These are phyloP conservation scores for Claviceps sp. DNA, from an alignment of 2,329 filamentous ascomycete species.

Conservation along the genomic window DNA sequence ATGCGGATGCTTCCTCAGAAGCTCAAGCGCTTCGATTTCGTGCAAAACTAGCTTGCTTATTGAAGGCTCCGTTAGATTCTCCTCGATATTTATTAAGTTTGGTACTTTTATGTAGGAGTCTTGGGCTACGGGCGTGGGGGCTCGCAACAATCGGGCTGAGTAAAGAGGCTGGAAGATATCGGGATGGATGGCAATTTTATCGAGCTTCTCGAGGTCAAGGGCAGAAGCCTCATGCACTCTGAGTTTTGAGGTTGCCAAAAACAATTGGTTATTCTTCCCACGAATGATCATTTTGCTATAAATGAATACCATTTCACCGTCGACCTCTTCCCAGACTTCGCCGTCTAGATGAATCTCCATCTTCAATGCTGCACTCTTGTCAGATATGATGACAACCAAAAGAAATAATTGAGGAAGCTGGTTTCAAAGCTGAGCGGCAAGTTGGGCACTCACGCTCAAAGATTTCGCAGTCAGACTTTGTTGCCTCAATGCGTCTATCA, in stretches of 20 bases:
- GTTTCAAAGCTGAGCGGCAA: not conserved
- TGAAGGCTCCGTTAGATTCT: not conserved
- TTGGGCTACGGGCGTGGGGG: not conserved
- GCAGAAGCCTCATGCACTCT: not conserved
- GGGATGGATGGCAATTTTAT: not conserved
- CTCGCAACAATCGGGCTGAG: not conserved
- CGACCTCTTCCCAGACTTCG: not conserved
- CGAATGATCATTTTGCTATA: not conserved
- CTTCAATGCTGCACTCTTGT: not conserved
- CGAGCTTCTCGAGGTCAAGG: not conserved
- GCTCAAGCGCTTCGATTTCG: not conserved
- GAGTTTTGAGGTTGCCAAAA: not conserved
- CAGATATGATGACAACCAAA: not conserved
- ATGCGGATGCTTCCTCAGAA: not conserved
- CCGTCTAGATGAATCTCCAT: not conserved
- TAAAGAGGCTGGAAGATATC: not conserved
- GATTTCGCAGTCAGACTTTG: too few species aligned
- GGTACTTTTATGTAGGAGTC: not conserved
- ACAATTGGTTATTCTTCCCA: not conserved
- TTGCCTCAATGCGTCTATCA: too few species aligned
- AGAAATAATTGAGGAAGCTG: not conserved
- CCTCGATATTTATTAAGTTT: not conserved
- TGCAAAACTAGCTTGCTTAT: not conserved
- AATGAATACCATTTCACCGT: not conserved
- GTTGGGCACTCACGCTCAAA: too few species aligned